These are phyloP conservation scores for Aspergillus phoenicis DNA, from an alignment of 2,329 filamentous ascomycete species.

Conservation along the genomic window DNA sequence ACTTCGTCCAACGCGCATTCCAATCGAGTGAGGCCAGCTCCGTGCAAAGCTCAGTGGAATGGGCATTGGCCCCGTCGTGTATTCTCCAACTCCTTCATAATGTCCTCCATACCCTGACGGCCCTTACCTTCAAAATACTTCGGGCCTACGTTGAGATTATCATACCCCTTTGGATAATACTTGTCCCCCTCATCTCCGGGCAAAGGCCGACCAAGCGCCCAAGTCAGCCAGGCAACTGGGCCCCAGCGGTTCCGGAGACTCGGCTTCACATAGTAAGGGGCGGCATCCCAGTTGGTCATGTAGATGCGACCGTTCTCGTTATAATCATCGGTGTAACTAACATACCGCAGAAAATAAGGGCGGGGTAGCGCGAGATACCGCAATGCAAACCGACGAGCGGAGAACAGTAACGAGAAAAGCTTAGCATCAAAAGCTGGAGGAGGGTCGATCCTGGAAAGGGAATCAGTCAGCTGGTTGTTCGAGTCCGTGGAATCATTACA, in stretches of 20 bases:
- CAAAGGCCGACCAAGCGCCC: slow-evolving; percentile 49
- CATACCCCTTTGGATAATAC: slow-evolving; percentile 54
- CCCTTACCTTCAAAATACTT: slow-evolving; percentile 57
- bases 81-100: slow-evolving; percentile 49
- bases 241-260: slow-evolving; percentile 67
- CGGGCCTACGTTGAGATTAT: slow-evolving; percentile 64
- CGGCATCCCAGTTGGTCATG: slow-evolving; percentile 57
- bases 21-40: not conserved
- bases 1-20: too few species aligned
- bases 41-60: slow-evolving; percentile 36
- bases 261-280: slow-evolving; percentile 66
- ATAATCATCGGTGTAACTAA: slow-evolving; percentile 47
- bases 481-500: not conserved
- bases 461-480: not conserved
- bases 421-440: slow-evolving; percentile 36
- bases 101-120: slow-evolving; percentile 26
- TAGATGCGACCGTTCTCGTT: slow-evolving; percentile 60
- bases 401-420: slow-evolving; percentile 53
- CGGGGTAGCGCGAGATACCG: slow-evolving; percentile 65
- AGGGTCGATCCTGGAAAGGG: slow-evolving; percentile 39
- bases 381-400: slow-evolving; percentile 57
- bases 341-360: slow-evolving; percentile 42
- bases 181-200: slow-evolving; percentile 52
- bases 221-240: slow-evolving; percentile 55
- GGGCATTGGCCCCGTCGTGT: slow-evolving; percentile 53